Conservation (phyloP, 371 early-diverging fungal genomes). For the Chytridiales sp. region DNA sequence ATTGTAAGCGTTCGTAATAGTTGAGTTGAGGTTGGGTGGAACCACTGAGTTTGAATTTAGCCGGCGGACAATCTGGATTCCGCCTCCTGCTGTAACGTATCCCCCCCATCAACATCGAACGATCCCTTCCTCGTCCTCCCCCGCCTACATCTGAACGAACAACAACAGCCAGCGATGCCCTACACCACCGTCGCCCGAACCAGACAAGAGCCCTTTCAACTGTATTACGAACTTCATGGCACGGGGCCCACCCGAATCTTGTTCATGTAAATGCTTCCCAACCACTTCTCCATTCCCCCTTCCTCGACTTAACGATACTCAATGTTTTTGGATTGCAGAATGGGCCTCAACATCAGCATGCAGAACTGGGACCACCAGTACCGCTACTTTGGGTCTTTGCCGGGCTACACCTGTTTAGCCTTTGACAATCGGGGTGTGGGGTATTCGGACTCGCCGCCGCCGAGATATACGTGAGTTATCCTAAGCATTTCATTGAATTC, state of each 20-base stretch:
- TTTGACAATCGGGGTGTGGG: constrained; percentile 40
- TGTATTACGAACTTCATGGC: constrained; percentile 17
- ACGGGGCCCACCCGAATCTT: constrained; percentile 6
- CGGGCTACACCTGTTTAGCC: constrained; percentile 20
- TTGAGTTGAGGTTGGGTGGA: no score
- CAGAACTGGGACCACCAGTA: constrained; percentile 26
- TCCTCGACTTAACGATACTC: constrained; percentile 18
- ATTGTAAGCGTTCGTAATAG: no score
- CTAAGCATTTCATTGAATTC: no score
- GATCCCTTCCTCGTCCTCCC: not conserved
- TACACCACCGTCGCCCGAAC: constrained; percentile 10
- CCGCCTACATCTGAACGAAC: no score
- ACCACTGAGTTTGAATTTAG: no score
- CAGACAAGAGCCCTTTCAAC: not conserved
- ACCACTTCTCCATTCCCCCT: not conserved
- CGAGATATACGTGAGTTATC: constrained; percentile 10
- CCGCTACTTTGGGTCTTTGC: constrained; percentile 24
- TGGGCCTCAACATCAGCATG: constrained; percentile 17
- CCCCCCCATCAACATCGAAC: not conserved
- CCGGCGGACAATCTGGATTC: no score
- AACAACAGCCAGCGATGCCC: no score
- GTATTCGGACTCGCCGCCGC: constrained; percentile 13
- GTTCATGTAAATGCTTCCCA: constrained; percentile 10
- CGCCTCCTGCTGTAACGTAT: not conserved
- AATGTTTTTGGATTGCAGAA: constrained; percentile 11